Percentiles rank a stretch among this genome's conserved stretches.
Evolutionary conservation across 345 rosid species (phyloP).

Genomic region (Lepidium africanum): DNA sequence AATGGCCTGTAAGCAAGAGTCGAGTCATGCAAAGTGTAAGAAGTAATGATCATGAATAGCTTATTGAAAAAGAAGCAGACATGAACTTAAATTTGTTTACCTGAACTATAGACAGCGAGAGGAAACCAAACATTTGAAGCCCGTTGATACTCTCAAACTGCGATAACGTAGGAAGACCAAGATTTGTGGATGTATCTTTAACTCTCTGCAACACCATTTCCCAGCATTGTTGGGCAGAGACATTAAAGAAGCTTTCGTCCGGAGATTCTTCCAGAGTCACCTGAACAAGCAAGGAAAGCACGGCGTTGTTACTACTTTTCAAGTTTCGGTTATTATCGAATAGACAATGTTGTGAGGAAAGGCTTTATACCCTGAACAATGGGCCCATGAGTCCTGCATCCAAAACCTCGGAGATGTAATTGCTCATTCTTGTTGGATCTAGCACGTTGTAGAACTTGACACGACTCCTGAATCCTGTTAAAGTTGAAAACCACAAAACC

Average conservation of each 20-base stretch:
- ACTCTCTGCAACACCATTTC: conserved; percentile 57
- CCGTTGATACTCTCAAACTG: conserved; percentile 42
- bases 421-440: conserved; percentile 46
- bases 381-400: conserved; percentile 88
- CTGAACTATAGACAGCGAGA: conserved; percentile 53
- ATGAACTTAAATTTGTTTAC: conserved; percentile 25
- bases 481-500: neutral
- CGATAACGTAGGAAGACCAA: conserved; percentile 35
- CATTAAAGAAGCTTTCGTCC: conserved; percentile 37
- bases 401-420: conserved; percentile 68
- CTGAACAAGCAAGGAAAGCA: conserved; percentile 32
- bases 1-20: conserved; percentile 41
- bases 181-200: conserved; percentile 24
- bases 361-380: conserved; percentile 61
- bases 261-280: conserved; percentile 71
- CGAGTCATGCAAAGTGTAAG: neutral
- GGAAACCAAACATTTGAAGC: conserved; percentile 80
- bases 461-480: conserved; percentile 67
- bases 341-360: neutral
- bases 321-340: neutral
- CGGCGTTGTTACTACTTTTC: neutral
- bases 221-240: conserved; percentile 81
- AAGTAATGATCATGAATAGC: neutral
- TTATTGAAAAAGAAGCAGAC: neutral
- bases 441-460: conserved; percentile 54